A percentile compares a stretch with the other conserved stretches of the same genome.
These are phyloP conservation scores for Sporisorium iseilematis-ciliati DNA, from an alignment of 1,284 basidiomycete species.

Conservation along the genomic window DNA sequence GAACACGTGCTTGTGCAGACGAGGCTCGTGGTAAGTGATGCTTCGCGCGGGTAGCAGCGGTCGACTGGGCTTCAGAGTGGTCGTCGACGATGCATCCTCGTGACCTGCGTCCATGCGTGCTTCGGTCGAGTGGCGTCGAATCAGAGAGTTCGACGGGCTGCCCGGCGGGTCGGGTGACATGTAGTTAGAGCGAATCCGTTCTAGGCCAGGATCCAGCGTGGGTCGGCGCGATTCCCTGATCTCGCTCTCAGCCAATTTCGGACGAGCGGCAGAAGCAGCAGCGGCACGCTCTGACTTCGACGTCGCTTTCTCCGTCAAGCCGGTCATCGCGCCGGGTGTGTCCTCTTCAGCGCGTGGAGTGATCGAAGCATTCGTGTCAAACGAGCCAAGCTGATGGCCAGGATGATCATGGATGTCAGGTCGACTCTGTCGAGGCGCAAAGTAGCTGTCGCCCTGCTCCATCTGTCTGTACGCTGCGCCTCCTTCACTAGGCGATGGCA, in stretches of 20 bases:
- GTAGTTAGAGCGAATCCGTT: constrained; percentile 45
- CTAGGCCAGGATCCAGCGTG: constrained; percentile 23
- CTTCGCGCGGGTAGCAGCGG: constrained; percentile 61
- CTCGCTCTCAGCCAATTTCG: constrained; percentile 1
- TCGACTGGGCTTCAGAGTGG: constrained; percentile 25
- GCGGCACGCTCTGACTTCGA: constrained; percentile 2
- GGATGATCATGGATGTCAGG: constrained; percentile 30
- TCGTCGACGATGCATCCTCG: constrained; percentile 19
- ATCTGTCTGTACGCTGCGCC: constrained; percentile 19
- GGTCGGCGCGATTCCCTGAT: constrained; percentile 15
- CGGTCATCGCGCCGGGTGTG: constrained; percentile 7
- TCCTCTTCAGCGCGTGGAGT: constrained; percentile 29
- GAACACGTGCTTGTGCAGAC: constrained; percentile 59
- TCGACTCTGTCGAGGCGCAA: constrained; percentile 43
- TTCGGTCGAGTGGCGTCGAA: constrained; percentile 64
- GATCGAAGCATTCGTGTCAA: constrained; percentile 35
- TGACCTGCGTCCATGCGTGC: constrained; percentile 39
- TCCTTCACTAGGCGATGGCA: constrained; percentile 48
- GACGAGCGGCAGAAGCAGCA: background rate
- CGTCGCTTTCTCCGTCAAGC: background rate
- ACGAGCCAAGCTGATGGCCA: constrained; percentile 43
- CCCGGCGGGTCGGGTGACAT: constrained; percentile 62
- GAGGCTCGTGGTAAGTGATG: constrained; percentile 67
- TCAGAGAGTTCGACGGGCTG: constrained; percentile 36
- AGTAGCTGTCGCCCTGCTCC: constrained; percentile 52